These are phyloP conservation scores for Cordyceps farinosa DNA, from an alignment of 2,329 filamentous ascomycete species.

Conservation along the genomic window DNA sequence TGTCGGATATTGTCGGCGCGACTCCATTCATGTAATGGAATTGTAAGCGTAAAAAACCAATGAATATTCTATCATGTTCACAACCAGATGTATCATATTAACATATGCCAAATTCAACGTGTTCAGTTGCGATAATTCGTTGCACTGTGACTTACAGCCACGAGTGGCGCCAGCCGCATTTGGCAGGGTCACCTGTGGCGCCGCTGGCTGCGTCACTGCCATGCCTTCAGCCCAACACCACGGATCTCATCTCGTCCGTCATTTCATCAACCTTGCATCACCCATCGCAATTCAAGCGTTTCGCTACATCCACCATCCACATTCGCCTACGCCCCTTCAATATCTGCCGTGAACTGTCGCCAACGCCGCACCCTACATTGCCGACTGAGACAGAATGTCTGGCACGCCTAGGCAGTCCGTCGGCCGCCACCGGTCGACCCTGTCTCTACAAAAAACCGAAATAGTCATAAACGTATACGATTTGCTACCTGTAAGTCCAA, in stretches of 20 bases:
- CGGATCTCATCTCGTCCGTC: not conserved
- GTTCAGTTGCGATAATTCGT: not conserved
- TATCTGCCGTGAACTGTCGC: conserved; percentile 15
- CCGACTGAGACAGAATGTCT: conserved; percentile 3
- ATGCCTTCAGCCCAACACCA: not conserved
- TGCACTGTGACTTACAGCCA: not conserved
- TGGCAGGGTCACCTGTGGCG: conserved; percentile 3
- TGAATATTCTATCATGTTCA: no score
- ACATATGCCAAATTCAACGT: no score
- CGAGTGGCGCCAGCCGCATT: not conserved
- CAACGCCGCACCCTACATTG: conserved; percentile 20
- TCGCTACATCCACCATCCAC: not conserved
- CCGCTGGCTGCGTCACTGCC: conserved; percentile 1
- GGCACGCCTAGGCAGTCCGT: conserved; percentile 25
- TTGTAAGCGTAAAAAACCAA: not conserved
- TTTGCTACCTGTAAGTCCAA: conserved; percentile 59
- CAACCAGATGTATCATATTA: no score
- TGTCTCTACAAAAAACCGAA: conserved; percentile 69
- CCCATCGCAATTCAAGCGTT: not conserved
- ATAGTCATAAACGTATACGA: conserved; percentile 77
- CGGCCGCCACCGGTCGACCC: conserved; percentile 57
- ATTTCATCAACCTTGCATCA: conserved; percentile 2
- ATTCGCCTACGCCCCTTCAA: no score
- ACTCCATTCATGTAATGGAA: not conserved
- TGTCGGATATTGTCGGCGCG: not conserved